Evolutionary conservation across 371 early-diverging fungal species (phyloP).

Genomic region (Mucor saturninus): DNA sequence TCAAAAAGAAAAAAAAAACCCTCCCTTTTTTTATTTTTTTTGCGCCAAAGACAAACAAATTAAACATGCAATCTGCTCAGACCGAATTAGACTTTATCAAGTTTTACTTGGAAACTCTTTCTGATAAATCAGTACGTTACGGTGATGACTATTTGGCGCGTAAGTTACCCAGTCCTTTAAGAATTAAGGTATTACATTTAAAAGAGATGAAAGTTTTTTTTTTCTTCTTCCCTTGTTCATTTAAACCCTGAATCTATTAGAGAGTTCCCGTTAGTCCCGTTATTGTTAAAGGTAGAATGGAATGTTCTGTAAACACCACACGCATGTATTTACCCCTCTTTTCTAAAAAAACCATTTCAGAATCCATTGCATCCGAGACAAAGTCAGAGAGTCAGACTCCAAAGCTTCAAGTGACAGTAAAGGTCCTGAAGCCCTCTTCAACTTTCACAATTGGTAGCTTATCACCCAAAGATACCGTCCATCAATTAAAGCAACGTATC

Average conservation of each 20-base stretch:
- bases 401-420: conserved; percentile 38
- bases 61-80: conserved; percentile 28
- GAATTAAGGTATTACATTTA: conserved; percentile 40
- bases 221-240: neutral
- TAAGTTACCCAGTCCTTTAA: conserved; percentile 30
- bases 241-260: neutral
- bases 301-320: neutral
- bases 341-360: neutral
- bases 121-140: conserved; percentile 51
- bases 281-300: conserved; percentile 13
- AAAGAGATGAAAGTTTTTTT: neutral
- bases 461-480: conserved; percentile 25
- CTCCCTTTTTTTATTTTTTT: conserved; percentile 10
- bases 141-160: conserved; percentile 47
- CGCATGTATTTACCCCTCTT: neutral
- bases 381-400: neutral
- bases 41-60: neutral
- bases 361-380: conserved; percentile 1
- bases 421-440: conserved; percentile 53
- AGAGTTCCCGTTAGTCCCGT: conserved; percentile 14
- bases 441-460: conserved; percentile 41
- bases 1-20: neutral
- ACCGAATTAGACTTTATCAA: conserved; percentile 43
- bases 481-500: conserved; percentile 51
- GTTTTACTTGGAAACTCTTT: conserved; percentile 41